phyloP scores from a whole-genome alignment of 805 yeast genomes.

The Ogataea corticis region DNA sequence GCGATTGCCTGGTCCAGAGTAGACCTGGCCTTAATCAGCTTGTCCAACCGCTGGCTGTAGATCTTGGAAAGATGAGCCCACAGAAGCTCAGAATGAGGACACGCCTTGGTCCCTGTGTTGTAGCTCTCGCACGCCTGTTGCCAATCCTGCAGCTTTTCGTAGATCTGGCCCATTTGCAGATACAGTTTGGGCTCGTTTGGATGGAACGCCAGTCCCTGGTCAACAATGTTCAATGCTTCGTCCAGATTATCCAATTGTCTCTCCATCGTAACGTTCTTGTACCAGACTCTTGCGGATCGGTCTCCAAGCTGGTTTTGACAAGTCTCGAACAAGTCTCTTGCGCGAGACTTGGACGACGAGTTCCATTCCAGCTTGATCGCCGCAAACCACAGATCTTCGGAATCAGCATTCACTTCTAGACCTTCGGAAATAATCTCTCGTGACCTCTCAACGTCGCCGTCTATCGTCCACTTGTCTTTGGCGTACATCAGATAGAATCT shows the following conservation, averaged over 20 bases:
- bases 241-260: slow-evolving; percentile 39
- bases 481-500: slow-evolving; percentile 68
- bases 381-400: slow-evolving; percentile 68
- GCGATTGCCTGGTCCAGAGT: slow-evolving; percentile 65
- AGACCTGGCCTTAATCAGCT: slow-evolving; percentile 64
- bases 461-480: slow-evolving; percentile 59
- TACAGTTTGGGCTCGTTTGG: slow-evolving; percentile 55
- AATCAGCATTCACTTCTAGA: slow-evolving; percentile 40
- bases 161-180: slow-evolving; percentile 64
- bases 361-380: slow-evolving; percentile 63
- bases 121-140: slow-evolving; percentile 49
- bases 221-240: slow-evolving; percentile 41
- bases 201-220: slow-evolving; percentile 48
- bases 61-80: slow-evolving; percentile 57
- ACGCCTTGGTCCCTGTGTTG: slow-evolving; percentile 47
- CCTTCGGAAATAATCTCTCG: slow-evolving; percentile 53
- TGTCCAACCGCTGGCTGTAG: slow-evolving; percentile 44
- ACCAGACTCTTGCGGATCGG: slow-evolving; percentile 55
- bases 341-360: slow-evolving; percentile 37
- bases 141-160: slow-evolving; percentile 31
- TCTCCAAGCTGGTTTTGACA: slow-evolving; percentile 13
- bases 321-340: slow-evolving; percentile 37
- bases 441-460: slow-evolving; percentile 51
- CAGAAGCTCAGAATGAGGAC: slow-evolving; percentile 45
- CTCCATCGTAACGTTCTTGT: slow-evolving; percentile 55